Base-by-base conservation (phyloP, 2,329 filamentous ascomycete species). In the Paecilomyces variotii region DNA sequence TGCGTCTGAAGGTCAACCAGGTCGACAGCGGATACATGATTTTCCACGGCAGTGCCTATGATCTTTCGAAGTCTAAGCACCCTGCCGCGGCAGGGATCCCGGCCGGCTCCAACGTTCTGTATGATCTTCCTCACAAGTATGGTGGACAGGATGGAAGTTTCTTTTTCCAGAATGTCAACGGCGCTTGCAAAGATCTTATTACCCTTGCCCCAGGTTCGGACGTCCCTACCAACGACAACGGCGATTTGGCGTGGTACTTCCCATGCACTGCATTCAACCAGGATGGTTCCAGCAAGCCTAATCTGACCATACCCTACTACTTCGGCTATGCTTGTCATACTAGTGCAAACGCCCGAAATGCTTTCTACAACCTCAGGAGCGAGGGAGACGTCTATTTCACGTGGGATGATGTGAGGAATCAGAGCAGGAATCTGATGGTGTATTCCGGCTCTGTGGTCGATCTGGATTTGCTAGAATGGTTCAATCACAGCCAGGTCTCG, bases 111-210 rank as follows among this genome's bases (percentile, higher is more conserved):
- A 97, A 97, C 68, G 86, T 99, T 26, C 79, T 99, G 12, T 97
- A 86, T 69, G 91, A 97, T 71, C 78, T 96, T n/a, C 82, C 87
- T 0, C 84, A 88, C 65, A 90, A 90, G 69, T 85, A 93, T 66
- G 87, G 87, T 57, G 94, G 92, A n/a, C 84, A 89, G 74, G 95
- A 99, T 71, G 93, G 90, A 59, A 97, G 92, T 70, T 99, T 99
- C 72, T 78, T 99, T 69, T 99, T 99, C 77, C 94, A 99, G 72
- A 96, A 97, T 65, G 94, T 99, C 73, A 99, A 99, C 67, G 95
- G 94, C 54, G 89, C 89, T 62, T 99, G 94, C 82, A 99, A 97
- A 77, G 89, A 83, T 9, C 76, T 97, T 58, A 96, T 99, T 70
- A 96, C 85, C 0, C 75, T 81, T 6, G 84, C 88, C 0, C 71